phyloP scores from a whole-genome alignment of 441 rosid species.

The Lepidium campestre region DNA sequence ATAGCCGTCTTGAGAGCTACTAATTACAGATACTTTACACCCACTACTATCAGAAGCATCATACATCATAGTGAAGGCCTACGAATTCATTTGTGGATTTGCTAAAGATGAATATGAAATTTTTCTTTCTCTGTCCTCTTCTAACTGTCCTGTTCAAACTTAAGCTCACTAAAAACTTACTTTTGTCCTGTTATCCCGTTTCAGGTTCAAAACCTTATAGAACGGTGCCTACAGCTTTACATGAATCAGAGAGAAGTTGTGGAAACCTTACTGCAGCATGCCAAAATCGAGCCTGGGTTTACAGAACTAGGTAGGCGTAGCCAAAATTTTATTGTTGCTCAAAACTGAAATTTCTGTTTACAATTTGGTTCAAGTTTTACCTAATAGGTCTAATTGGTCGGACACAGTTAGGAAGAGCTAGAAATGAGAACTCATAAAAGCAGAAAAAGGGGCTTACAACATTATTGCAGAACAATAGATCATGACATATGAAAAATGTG shows the following conservation, averaged over 20 bases:
- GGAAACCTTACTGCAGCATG: conserved; percentile 73
- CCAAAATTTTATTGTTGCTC: neutral
- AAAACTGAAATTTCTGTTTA: neutral
- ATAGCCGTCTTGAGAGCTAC: neutral
- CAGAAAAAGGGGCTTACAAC: neutral
- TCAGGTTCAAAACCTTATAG: conserved; percentile 97
- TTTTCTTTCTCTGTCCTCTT: neutral
- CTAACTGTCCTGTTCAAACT: neutral
- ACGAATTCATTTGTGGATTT: neutral
- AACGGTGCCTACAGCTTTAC: conserved; percentile 91
- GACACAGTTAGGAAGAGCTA: neutral
- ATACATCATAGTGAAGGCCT: neutral
- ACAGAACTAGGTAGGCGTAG: conserved; percentile 77
- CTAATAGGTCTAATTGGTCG: neutral
- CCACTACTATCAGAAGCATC: neutral
- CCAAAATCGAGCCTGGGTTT: conserved; percentile 96
- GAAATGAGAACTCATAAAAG: neutral
- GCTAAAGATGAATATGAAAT: neutral
- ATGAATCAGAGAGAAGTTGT: conserved; percentile 94
- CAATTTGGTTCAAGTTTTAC: neutral
- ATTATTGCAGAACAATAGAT: neutral
- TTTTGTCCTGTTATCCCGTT: neutral
- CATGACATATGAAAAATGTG: neutral
- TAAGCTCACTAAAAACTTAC: neutral
- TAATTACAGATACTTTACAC: neutral